Evolutionary conservation across 176 grass and related monocot species (phyloP).

Genomic region (Phyllostachys edulis): DNA sequence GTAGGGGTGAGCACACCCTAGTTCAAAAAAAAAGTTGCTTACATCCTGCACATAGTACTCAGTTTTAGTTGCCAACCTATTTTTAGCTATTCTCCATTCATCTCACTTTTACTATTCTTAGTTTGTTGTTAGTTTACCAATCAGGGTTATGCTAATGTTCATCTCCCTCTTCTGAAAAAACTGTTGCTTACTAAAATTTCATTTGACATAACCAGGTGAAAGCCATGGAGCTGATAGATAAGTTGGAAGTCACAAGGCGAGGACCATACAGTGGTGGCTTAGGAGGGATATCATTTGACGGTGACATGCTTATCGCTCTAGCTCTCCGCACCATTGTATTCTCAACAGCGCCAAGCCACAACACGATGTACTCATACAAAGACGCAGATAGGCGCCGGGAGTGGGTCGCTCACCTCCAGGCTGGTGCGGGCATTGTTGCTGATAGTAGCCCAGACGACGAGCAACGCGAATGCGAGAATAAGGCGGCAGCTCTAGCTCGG

Average conservation of each 20-base stretch:
- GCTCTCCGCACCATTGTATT: constrained; percentile 81
- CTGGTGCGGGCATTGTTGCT: constrained; percentile 87
- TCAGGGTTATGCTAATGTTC: not conserved
- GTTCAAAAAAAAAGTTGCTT: not conserved
- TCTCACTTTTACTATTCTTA: not conserved
- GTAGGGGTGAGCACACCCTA: not conserved
- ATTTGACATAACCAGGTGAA: constrained; percentile 46
- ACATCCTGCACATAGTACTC: not conserved
- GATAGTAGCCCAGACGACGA: constrained; percentile 90
- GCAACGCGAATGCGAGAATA: constrained; percentile 86
- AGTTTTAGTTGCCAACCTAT: not conserved
- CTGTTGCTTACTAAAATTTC: not conserved
- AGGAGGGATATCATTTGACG: constrained; percentile 72
- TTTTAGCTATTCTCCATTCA: not conserved
- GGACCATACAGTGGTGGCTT: constrained; percentile 84
- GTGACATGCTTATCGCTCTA: constrained; percentile 66
- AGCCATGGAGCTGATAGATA: constrained; percentile 91
- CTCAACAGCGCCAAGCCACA: constrained; percentile 55
- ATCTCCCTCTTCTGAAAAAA: constrained; percentile 2
- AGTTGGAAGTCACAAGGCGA: constrained; percentile 72
- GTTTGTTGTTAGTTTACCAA: not conserved
- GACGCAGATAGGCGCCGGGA: constrained; percentile 51
- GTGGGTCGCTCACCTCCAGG: constrained; percentile 88
- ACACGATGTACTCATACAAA: constrained; percentile 67
- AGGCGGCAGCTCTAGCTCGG: constrained; percentile 75